phyloP scores from a whole-genome alignment of 2,329 filamentous ascomycete species.

The Simplicillium sp. region DNA sequence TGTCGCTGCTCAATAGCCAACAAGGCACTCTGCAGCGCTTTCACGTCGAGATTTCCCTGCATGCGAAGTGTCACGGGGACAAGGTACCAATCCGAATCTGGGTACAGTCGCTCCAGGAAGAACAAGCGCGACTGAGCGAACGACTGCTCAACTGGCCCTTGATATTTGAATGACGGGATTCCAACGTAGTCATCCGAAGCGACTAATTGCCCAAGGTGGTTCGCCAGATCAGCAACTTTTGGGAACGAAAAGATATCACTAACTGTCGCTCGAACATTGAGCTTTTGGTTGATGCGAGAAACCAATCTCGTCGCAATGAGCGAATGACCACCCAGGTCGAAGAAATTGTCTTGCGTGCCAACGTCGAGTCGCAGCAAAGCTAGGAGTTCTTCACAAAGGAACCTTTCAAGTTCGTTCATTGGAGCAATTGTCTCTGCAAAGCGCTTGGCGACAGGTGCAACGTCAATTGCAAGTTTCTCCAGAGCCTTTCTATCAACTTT shows the following conservation, averaged over 20 bases:
- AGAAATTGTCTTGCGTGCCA: slow-evolving; percentile 9
- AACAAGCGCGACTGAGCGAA: too few species aligned
- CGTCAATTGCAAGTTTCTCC: slow-evolving; percentile 4
- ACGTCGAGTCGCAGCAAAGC: slow-evolving; percentile 4
- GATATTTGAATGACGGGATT: too few species aligned
- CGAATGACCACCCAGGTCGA: slow-evolving; percentile 10
- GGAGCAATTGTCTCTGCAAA: neutral
- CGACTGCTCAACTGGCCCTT: too few species aligned
- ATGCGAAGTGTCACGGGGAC: too few species aligned
- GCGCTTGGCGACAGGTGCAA: neutral
- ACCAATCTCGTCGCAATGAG: slow-evolving; percentile 7
- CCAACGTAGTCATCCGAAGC: too few species aligned
- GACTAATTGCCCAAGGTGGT: too few species aligned
- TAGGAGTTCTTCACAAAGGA: slow-evolving; percentile 8
- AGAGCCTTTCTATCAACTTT: slow-evolving; percentile 13
- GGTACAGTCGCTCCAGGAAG: too few species aligned
- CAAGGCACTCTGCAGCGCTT: too few species aligned
- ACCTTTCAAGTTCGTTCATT: slow-evolving; percentile 3
- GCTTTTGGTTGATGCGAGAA: slow-evolving; percentile 2
- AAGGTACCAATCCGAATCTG: too few species aligned
- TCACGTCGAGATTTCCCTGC: too few species aligned
- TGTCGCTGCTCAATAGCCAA: too few species aligned
- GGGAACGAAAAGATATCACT: slow-evolving; percentile 9
- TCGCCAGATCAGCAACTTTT: slow-evolving; percentile 4
- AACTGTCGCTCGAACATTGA: slow-evolving; percentile 4